Percentiles rank a stretch among this genome's conserved stretches.
These are phyloP conservation scores for Phytophthora sp. DNA, from an alignment of 352 stramenopile genomes.

Conservation along the genomic window DNA sequence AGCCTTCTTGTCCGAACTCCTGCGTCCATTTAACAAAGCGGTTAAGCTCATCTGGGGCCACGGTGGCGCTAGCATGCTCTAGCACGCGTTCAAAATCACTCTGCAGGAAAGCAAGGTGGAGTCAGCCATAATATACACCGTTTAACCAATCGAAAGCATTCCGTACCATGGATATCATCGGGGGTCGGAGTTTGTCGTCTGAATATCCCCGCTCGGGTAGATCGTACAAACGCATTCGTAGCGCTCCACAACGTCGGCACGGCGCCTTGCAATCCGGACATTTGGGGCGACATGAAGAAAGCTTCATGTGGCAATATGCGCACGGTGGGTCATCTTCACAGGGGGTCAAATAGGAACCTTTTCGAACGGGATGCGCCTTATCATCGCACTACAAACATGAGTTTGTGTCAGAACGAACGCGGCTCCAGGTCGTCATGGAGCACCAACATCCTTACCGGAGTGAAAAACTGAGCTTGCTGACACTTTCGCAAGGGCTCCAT, in stretches of 20 bases:
- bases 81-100: conserved; percentile 97
- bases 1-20: conserved; percentile 99
- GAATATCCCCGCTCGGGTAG: conserved; percentile 81
- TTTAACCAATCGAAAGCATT: too few relatives aligned
- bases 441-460: conserved; percentile 44
- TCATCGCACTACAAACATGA: conserved; percentile 70
- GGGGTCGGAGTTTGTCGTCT: conserved; percentile 84
- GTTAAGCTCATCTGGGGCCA: conserved; percentile 97
- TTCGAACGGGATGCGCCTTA: conserved; percentile 61
- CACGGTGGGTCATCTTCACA: conserved; percentile 86
- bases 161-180: conserved; percentile 87
- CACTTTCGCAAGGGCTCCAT: conserved; percentile 98
- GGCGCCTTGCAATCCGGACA: conserved; percentile 75
- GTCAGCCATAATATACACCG: neutral
- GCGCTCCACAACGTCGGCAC: conserved; percentile 71
- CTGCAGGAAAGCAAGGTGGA: conserved; percentile 32
- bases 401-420: neutral
- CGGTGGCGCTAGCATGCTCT: conserved; percentile 93
- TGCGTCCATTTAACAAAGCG: conserved; percentile 99
- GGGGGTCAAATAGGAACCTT: conserved; percentile 77
- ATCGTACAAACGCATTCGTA: conserved; percentile 89
- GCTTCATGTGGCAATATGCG: conserved; percentile 91
- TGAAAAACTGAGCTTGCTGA: conserved; percentile 96
- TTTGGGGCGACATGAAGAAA: conserved; percentile 72
- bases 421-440: neutral